Evolutionary conservation across 805 yeast genomes (phyloP), one percentile per base, ranked within the genome.

Genomic region (Nakazawaea laoshanensis): DNA sequence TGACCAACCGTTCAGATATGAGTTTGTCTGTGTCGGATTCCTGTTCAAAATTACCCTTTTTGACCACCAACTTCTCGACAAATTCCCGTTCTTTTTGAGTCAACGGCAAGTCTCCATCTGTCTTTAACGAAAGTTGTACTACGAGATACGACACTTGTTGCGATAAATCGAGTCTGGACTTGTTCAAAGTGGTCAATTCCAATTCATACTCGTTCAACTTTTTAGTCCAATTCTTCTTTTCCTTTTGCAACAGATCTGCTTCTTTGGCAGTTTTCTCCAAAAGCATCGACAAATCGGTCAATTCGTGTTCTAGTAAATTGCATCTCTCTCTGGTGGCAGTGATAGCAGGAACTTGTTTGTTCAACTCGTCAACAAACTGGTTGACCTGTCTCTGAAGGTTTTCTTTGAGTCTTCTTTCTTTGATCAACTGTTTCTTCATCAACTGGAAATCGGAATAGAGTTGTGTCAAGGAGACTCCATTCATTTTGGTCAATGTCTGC

Each of bases 91-190:
- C 96, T 10, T 70, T 70, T 0, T 63, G 53, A 4, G 81, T 68
- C 23, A 89, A 57, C 7, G 89, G 83, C 24, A 60, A 62, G 23
- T 72, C 72, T n/a, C 70, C 60, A 32, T 65, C 66, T 9, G 67
- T 70, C 29, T 74, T 65, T 2, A 80, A 59, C 19, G 74, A 64
- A 2, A 83, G 63, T 47, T 82, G 85, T 11, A 80, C 68, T 24
- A 89, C 62, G 23, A 87, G 63, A 30, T 66, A 68, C 43, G 83
- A 85, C n/a, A 92, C 69, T 51, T 89, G 97, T 27, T 77, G 74
- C 5, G 94, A 83, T 24, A 89, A 59, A 47, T 89, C 96, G 19
- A 66, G 57, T 27, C 79, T 70, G 42, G 79, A 75, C 36, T 67
- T 70, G 28, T 67, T 64, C 41, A 81, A 51, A 4, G 70, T 57